Conservation (phyloP, 2,329 filamentous ascomycete genomes). For the Monosporascus sp. region DNA sequence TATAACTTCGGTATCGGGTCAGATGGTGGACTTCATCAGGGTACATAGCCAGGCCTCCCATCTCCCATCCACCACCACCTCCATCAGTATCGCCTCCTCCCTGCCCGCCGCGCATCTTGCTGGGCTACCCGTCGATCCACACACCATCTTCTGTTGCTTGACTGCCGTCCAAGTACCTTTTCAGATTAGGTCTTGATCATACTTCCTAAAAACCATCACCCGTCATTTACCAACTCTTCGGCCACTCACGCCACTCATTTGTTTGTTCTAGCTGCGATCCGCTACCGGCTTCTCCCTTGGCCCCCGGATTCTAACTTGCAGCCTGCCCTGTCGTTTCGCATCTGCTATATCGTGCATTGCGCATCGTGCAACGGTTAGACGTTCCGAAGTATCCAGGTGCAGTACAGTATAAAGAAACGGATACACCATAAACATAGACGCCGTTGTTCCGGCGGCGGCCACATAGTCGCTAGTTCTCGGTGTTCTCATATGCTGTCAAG, state of each 20-base stretch:
- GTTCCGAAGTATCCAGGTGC: not conserved
- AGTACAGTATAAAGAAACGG: not conserved
- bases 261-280: constrained; percentile 21
- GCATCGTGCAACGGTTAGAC: constrained; percentile 8
- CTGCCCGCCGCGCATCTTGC: constrained; percentile 14
- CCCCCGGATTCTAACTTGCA: constrained; percentile 23
- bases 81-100: not conserved
- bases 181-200: constrained; percentile 4
- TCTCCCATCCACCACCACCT: not conserved
- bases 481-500: not conserved
- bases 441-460: not conserved
- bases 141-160: constrained; percentile 9
- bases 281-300: constrained; percentile 16
- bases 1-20: not conserved
- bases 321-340: constrained; percentile 14
- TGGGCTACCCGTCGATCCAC: constrained; percentile 25
- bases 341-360: constrained; percentile 14
- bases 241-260: constrained; percentile 6
- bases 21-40: not conserved
- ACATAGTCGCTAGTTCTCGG: no score
- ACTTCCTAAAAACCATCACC: not conserved
- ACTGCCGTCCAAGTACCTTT: constrained; percentile 8
- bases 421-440: not conserved
- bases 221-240: not conserved
- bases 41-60: not conserved